Evolutionary conservation across 2,329 filamentous ascomycete species (phyloP).

Genomic region (Monosporascus sp.): DNA sequence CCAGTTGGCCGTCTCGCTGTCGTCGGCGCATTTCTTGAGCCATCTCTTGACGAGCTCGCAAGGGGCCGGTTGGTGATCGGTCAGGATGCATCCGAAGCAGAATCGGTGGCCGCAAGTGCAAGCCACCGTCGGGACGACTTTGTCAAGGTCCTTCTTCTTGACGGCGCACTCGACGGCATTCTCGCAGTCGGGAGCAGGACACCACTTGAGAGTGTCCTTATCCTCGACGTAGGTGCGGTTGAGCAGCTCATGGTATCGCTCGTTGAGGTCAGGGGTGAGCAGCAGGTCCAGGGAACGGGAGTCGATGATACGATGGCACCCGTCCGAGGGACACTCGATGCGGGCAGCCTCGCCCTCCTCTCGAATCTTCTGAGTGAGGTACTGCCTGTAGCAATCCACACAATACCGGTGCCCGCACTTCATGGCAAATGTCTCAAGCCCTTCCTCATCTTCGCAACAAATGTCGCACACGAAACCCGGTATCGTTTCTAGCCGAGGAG

Average conservation of each 20-base stretch:
- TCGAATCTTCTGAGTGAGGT: constrained; percentile 85
- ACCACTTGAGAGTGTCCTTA: constrained; percentile 94
- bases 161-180: constrained; percentile 86
- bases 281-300: constrained; percentile 80
- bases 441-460: constrained; percentile 82
- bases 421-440: constrained; percentile 81
- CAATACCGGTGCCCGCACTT: constrained; percentile 94
- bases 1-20: constrained; percentile 98
- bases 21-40: constrained; percentile 97
- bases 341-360: constrained; percentile 92
- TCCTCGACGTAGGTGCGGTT: constrained; percentile 96
- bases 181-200: constrained; percentile 92
- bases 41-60: constrained; percentile 89
- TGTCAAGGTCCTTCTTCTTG: constrained; percentile 80
- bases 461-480: constrained; percentile 88
- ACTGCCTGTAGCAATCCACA: constrained; percentile 85
- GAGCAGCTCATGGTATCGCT: constrained; percentile 75
- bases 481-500: constrained; percentile 64
- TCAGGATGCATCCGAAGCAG: constrained; percentile 88
- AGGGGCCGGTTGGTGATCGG: constrained; percentile 89
- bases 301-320: constrained; percentile 86
- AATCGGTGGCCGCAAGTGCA: constrained; percentile 83
- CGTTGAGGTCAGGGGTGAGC: constrained; percentile 49
- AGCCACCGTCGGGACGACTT: constrained; percentile 82
- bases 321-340: constrained; percentile 87